A percentile compares a stretch with the other conserved stretches of the same genome.
Conservation (phyloP, 2,329 filamentous ascomycete species). For the Chaetomiaceae sp. region DNA sequence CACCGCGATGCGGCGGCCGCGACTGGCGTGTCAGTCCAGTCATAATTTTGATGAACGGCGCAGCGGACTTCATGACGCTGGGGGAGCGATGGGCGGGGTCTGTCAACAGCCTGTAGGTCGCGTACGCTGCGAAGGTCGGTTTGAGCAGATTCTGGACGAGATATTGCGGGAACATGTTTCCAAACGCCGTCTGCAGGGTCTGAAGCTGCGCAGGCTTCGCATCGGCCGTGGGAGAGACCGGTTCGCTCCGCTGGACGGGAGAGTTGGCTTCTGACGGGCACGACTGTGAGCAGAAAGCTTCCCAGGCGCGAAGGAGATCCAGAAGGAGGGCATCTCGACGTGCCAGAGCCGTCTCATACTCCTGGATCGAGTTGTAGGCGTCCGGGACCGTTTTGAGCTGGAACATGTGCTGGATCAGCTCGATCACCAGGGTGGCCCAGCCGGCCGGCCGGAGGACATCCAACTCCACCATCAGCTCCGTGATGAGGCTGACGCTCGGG, state of each 20-base stretch:
- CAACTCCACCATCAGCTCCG: conserved; percentile 31
- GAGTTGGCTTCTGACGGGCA: conserved; percentile 1
- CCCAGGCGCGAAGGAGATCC: conserved; percentile 39
- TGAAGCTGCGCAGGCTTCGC: conserved; percentile 7
- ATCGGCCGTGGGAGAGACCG: background rate
- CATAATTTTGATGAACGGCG: conserved; percentile 25
- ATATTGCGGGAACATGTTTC: conserved; percentile 32
- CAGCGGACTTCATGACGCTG: conserved; percentile 18
- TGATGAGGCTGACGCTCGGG: conserved; percentile 35
- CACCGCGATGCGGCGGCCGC: conserved; percentile 1
- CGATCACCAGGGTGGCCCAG: conserved; percentile 32
- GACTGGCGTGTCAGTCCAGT: conserved; percentile 15
- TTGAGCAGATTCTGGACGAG: conserved; percentile 20
- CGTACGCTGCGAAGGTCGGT: conserved; percentile 32
- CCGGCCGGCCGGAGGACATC: conserved; percentile 28
- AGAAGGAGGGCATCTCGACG: conserved; percentile 30
- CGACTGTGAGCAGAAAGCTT: conserved; percentile 32
- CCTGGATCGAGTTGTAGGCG: conserved; percentile 24
- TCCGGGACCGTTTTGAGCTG: conserved; percentile 22
- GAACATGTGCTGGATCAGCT: conserved; percentile 31
- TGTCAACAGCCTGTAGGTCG: conserved; percentile 34
- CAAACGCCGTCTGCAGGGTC: conserved; percentile 28
- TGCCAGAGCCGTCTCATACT: conserved; percentile 27
- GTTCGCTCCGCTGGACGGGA: background rate
- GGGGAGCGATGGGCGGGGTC: conserved; percentile 26